phyloP scores from a whole-genome alignment of 2,329 filamentous ascomycete species.

The Massarina eburnea region DNA sequence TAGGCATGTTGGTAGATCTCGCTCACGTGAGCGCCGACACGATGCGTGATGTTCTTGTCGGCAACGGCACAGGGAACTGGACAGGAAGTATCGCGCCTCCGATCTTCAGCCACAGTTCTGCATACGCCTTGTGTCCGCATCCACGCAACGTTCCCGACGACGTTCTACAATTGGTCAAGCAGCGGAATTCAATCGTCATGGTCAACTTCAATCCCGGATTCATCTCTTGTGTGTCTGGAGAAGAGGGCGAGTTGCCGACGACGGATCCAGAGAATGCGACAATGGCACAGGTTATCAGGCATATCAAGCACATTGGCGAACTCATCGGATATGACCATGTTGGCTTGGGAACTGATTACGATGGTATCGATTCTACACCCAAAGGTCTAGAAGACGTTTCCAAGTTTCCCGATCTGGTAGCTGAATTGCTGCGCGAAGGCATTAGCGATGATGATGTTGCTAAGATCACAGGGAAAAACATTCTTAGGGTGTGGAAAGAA shows the following conservation, averaged over 20 bases:
- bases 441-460: conserved; percentile 72
- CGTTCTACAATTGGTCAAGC: conserved; percentile 74
- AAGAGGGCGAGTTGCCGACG: conserved; percentile 67
- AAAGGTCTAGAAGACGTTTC: conserved; percentile 80
- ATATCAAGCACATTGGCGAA: conserved; percentile 80
- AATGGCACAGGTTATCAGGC: conserved; percentile 73
- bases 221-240: conserved; percentile 69
- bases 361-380: conserved; percentile 70
- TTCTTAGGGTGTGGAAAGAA: conserved; percentile 80
- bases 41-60: conserved; percentile 79
- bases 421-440: conserved; percentile 71
- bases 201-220: conserved; percentile 86
- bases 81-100: conserved; percentile 75
- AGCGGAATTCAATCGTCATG: conserved; percentile 78
- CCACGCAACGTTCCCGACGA: conserved; percentile 89
- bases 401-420: conserved; percentile 77
- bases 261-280: conserved; percentile 70
- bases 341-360: conserved; percentile 86
- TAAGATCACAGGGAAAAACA: conserved; percentile 77
- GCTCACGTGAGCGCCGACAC: conserved; percentile 78
- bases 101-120: conserved; percentile 88
- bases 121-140: conserved; percentile 78
- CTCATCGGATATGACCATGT: conserved; percentile 86
- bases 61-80: conserved; percentile 57
- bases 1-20: conserved; percentile 93